These are phyloP conservation scores for Taxillus chinensis DNA, from an alignment of 164 flowering plant genomes.

Conservation along the genomic window DNA sequence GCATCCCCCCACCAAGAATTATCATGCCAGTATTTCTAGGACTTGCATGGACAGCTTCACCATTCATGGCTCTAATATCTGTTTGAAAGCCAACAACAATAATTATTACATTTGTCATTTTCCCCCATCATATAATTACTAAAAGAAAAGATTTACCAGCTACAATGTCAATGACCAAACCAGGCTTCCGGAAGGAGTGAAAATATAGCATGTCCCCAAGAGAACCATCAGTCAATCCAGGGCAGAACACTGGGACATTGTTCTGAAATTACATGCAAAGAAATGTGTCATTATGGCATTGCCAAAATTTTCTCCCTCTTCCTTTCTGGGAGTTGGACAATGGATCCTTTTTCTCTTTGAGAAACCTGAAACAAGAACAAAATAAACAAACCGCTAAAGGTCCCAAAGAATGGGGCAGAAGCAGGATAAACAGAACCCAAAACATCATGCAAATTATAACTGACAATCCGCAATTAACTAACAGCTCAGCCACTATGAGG, in stretches of 20 bases:
- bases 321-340: too few relatives aligned
- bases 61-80: slow-evolving; percentile 88
- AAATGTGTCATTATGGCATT: not conserved
- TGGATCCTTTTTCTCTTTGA: too few relatives aligned
- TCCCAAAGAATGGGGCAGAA: too few relatives aligned
- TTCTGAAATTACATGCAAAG: slow-evolving; percentile 36
- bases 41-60: slow-evolving; percentile 83
- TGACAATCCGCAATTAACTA: too few relatives aligned
- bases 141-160: slow-evolving; percentile 40
- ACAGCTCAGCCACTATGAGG: too few relatives aligned
- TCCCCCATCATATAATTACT: not conserved
- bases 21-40: slow-evolving; percentile 90
- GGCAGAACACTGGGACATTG: slow-evolving; percentile 78
- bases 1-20: slow-evolving; percentile 73
- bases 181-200: slow-evolving; percentile 74
- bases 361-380: too few relatives aligned
- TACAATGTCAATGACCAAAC: slow-evolving; percentile 70
- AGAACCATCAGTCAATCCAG: slow-evolving; percentile 92
- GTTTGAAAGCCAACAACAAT: not conserved
- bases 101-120: not conserved
- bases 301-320: too few relatives aligned
- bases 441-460: too few relatives aligned
- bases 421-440: too few relatives aligned
- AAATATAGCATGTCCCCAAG: slow-evolving; percentile 93
- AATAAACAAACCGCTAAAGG: too few relatives aligned